Conservation (phyloP, 129 eudicot genomes). For the Saposhnikovia divaricata region DNA sequence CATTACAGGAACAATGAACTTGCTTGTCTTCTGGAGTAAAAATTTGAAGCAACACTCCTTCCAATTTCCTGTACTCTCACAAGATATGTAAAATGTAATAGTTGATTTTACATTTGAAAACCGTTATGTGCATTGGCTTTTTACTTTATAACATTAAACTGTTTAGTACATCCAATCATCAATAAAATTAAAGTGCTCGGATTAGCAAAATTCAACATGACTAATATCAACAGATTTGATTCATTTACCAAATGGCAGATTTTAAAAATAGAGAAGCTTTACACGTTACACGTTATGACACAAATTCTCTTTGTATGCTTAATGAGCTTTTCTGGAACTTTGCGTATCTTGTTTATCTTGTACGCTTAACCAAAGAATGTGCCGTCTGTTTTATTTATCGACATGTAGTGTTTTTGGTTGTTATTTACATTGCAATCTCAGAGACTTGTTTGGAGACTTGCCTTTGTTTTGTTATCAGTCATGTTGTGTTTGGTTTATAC, state of each 20-base stretch:
- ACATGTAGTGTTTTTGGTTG: not conserved
- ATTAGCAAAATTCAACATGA: not conserved
- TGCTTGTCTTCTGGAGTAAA: constrained; percentile 12
- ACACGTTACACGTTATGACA: not conserved
- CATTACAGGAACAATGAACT: constrained; percentile 51
- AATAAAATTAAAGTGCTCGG: not conserved
- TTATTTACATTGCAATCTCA: not conserved
- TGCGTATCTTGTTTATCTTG: too few species aligned
- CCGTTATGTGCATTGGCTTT: not conserved
- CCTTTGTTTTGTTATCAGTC: not conserved
- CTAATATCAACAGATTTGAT: not conserved
- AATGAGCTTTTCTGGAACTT: not conserved
- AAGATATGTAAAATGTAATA: constrained; percentile 32
- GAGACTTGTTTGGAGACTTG: not conserved
- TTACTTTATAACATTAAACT: not conserved
- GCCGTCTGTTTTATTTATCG: not conserved
- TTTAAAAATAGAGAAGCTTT: too few species aligned
- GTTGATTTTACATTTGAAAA: too few species aligned
- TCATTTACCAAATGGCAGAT: too few species aligned
- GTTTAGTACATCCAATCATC: not conserved
- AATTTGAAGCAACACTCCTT: constrained; percentile 46
- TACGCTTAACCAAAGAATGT: not conserved
- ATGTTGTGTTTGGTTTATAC: not conserved
- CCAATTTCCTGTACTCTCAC: constrained; percentile 53
- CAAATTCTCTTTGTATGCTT: not conserved